Percentiles rank a stretch among this genome's conserved stretches.
phyloP scores from a whole-genome alignment of 1,284 basidiomycete genomes.

The Leccinum griseonigrum region DNA sequence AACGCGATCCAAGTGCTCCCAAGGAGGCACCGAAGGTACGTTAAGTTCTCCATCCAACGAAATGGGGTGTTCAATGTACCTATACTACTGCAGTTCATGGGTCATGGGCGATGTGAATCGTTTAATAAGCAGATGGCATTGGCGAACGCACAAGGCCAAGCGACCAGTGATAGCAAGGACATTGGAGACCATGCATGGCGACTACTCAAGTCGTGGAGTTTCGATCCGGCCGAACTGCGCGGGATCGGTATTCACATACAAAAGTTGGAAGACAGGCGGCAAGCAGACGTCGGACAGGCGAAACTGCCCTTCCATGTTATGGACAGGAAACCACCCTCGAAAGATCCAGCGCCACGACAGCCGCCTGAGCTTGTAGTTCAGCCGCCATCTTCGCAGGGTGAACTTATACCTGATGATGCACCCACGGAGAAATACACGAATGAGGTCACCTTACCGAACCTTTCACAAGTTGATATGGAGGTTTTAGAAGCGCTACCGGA shows the following conservation, averaged over 20 bases:
- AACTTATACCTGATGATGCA: not conserved
- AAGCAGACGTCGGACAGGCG: constrained; percentile 42
- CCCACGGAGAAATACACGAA: constrained; percentile 11
- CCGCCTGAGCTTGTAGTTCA: constrained; percentile 31
- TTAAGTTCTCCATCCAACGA: not conserved
- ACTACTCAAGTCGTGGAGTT: constrained; percentile 69
- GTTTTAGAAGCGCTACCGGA: constrained; percentile 72
- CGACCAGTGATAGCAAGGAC: constrained; percentile 69
- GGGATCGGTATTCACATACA: constrained; percentile 93
- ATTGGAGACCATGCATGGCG: constrained; percentile 82
- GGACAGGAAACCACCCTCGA: constrained; percentile 5
- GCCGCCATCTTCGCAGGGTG: constrained; percentile 37
- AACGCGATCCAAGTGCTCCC: constrained; percentile 82
- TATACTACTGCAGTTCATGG: constrained; percentile 69
- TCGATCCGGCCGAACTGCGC: constrained; percentile 86
- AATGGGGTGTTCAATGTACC: constrained; percentile 1
- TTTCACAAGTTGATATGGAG: constrained; percentile 72
- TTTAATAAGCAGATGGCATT: constrained; percentile 76
- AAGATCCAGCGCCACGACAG: not conserved
- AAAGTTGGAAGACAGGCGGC: constrained; percentile 65
- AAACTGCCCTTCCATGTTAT: constrained; percentile 50
- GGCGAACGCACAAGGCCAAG: constrained; percentile 53
- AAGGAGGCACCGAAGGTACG: constrained; percentile 88
- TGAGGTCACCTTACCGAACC: constrained; percentile 53
- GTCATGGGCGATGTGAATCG: constrained; percentile 86